phyloP scores from a whole-genome alignment of 257 asterid species.

The Przewalskia tangutica region DNA sequence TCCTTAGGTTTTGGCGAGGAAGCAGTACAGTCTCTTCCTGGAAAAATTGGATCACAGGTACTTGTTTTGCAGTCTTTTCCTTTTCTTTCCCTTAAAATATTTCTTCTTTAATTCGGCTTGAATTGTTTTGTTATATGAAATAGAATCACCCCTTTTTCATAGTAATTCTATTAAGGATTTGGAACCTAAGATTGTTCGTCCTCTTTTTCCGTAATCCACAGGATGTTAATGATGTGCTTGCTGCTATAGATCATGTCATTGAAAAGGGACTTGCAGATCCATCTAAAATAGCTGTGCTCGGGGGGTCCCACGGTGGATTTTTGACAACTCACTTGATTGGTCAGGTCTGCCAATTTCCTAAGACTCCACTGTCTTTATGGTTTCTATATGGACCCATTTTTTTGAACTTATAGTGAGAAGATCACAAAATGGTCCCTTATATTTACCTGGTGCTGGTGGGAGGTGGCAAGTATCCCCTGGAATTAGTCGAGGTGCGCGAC shows the following conservation, averaged over 20 bases:
- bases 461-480: no score
- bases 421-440: no score
- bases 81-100: background rate
- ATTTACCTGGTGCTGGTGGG: no score
- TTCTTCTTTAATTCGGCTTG: background rate
- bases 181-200: background rate
- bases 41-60: conserved; percentile 92
- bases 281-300: conserved; percentile 71
- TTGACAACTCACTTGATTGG: conserved; percentile 93
- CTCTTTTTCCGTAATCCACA: conserved; percentile 16
- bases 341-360: conserved; percentile 42
- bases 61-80: background rate
- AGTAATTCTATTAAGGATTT: background rate
- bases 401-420: background rate
- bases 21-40: conserved; percentile 97
- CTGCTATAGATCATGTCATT: conserved; percentile 59
- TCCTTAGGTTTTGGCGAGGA: conserved; percentile 98
- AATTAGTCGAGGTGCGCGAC: no score
- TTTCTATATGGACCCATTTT: background rate
- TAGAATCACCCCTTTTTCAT: background rate
- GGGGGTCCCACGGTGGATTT: conserved; percentile 99
- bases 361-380: background rate
- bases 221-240: conserved; percentile 86
- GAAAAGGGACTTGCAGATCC: conserved; percentile 76
- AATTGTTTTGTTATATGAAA: background rate